Evolutionary conservation across 139 green algal species (phyloP).

Genomic region (Coelastrella sp.): DNA sequence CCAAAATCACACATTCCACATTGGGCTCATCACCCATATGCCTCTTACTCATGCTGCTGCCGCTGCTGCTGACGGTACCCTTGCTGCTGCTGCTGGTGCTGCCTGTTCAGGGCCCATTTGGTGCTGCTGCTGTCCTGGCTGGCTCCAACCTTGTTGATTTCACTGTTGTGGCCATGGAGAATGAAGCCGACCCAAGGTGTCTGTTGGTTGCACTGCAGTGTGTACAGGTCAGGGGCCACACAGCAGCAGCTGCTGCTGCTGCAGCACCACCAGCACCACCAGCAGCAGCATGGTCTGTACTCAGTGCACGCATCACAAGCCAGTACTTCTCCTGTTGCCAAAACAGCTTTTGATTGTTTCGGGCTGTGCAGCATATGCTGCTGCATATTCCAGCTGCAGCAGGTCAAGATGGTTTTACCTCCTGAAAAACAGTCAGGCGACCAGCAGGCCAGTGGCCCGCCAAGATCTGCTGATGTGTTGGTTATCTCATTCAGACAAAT

Average conservation of each 20-base stretch:
- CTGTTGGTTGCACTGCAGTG: constrained; percentile 80
- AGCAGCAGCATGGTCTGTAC: no score
- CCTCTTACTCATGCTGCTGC: not conserved
- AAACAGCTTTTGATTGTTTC: not conserved
- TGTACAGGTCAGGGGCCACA: constrained; percentile 47
- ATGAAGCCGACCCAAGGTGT: constrained; percentile 93
- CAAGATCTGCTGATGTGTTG: not conserved
- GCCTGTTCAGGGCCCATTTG: constrained; percentile 23
- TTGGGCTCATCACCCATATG: not conserved
- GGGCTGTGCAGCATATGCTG: not conserved
- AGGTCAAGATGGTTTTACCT: no score
- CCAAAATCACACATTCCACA: no score
- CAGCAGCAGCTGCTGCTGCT: not conserved
- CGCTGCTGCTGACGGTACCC: constrained; percentile 1
- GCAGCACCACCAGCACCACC: not conserved
- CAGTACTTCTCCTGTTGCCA: not conserved
- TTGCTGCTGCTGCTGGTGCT: not conserved
- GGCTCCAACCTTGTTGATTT: constrained; percentile 56
- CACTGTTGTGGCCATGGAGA: constrained; percentile 71
- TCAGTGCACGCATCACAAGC: no score
- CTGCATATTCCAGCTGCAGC: not conserved
- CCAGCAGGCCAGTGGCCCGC: no score
- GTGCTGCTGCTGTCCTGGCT: not conserved
- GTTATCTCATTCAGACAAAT: not conserved
- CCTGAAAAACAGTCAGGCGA: no score